phyloP scores from a whole-genome alignment of 2,329 filamentous ascomycete species.

The Lojkania enalia region DNA sequence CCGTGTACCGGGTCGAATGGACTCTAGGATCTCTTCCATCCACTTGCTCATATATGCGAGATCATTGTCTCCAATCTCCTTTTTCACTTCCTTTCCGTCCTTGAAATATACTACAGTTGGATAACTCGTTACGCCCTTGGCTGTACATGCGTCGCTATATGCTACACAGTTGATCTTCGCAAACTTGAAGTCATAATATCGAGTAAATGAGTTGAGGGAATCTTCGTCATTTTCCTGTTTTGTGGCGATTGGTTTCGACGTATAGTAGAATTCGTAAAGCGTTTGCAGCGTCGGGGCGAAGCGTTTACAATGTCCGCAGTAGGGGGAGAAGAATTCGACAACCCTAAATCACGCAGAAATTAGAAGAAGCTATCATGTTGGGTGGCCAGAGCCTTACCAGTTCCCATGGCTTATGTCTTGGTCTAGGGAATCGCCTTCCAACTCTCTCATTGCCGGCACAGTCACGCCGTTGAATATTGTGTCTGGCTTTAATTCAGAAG shows the following conservation, averaged over 20 bases:
- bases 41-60: conserved; percentile 68
- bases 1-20: conserved; percentile 77
- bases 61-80: conserved; percentile 67
- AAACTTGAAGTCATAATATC: conserved; percentile 89
- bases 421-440: conserved; percentile 62
- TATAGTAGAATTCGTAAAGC: conserved; percentile 93
- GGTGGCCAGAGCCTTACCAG: conserved; percentile 58
- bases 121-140: conserved; percentile 68
- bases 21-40: conserved; percentile 76
- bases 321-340: conserved; percentile 57
- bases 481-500: too few species aligned
- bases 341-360: conserved; percentile 33
- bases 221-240: conserved; percentile 53
- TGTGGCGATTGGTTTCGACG: conserved; percentile 69
- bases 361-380: conserved; percentile 2
- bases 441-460: conserved; percentile 66
- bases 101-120: conserved; percentile 81
- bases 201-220: conserved; percentile 69
- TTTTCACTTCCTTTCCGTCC: conserved; percentile 69
- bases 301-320: conserved; percentile 70
- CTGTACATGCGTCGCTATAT: conserved; percentile 73
- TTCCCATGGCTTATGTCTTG: conserved; percentile 65
- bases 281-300: conserved; percentile 89
- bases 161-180: conserved; percentile 83
- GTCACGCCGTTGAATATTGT: conserved; percentile 69